These are phyloP conservation scores for Chrysoporthe austroafricana DNA, from an alignment of 2,329 filamentous ascomycete genomes.

Conservation along the genomic window DNA sequence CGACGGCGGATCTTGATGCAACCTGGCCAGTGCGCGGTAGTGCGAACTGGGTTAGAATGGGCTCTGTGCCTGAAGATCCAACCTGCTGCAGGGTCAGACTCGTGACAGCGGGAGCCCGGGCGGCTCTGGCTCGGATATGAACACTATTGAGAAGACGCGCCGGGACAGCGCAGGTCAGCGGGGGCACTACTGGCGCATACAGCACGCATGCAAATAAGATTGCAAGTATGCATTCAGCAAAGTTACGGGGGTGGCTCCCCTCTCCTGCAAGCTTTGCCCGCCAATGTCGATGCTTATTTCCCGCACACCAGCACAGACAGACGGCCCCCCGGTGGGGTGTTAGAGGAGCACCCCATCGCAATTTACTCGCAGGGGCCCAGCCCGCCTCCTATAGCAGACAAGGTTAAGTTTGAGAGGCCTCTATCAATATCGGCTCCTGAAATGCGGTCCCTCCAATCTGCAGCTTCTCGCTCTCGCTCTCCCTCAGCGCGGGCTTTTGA, in stretches of 20 bases:
- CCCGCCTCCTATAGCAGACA: slow-evolving; percentile 8
- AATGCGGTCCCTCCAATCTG: slow-evolving; percentile 10
- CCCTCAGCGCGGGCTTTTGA: background rate
- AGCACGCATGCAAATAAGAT: slow-evolving; percentile 7
- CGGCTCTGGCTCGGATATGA: background rate
- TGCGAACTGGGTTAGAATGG: too few relatives aligned
- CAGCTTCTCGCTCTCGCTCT: background rate
- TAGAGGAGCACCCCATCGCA: slow-evolving; percentile 24
- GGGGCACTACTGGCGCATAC: too few relatives aligned
- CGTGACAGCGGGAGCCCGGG: slow-evolving; percentile 2
- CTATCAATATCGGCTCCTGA: slow-evolving; percentile 7
- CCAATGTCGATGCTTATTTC: slow-evolving; percentile 27
- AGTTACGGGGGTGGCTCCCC: background rate
- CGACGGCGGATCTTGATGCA: slow-evolving; percentile 6
- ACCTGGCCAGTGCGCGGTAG: slow-evolving; percentile 9
- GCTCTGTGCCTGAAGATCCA: slow-evolving; percentile 8
- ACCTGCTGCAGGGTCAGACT: slow-evolving; percentile 3
- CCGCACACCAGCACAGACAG: slow-evolving; percentile 14
- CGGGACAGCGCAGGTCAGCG: too few relatives aligned
- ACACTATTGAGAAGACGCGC: background rate
- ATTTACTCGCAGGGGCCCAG: slow-evolving; percentile 24
- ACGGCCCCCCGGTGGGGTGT: background rate
- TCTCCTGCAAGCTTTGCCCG: background rate
- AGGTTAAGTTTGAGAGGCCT: slow-evolving; percentile 10
- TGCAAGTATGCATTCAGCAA: slow-evolving; percentile 9